Percentiles rank a stretch among this genome's conserved stretches.
phyloP scores from a whole-genome alignment of 2,329 filamentous ascomycete genomes.

The Cephalotrichum gorgonifer region DNA sequence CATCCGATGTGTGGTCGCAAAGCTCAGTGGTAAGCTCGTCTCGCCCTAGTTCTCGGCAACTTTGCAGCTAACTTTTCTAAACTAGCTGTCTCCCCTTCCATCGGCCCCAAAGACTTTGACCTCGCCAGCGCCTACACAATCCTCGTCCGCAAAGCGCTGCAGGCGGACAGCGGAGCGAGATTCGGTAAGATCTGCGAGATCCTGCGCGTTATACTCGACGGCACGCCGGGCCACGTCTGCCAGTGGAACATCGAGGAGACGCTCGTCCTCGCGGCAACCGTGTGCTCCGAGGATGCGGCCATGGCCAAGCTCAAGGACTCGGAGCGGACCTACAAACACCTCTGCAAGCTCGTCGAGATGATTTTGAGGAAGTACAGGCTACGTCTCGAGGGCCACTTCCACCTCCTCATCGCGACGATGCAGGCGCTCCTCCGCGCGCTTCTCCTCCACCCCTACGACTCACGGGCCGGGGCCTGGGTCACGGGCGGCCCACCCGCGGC shows the following conservation, averaged over 20 bases:
- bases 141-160: slow-evolving; percentile 14
- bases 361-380: slow-evolving; percentile 50
- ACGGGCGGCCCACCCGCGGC: slow-evolving; percentile 8
- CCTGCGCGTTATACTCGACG: slow-evolving; percentile 36
- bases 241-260: slow-evolving; percentile 50
- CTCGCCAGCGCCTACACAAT: slow-evolving; percentile 30
- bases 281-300: slow-evolving; percentile 23
- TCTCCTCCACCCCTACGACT: slow-evolving; percentile 25
- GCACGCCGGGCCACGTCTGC: slow-evolving; percentile 36
- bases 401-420: slow-evolving; percentile 42
- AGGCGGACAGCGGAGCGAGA: slow-evolving; percentile 11
- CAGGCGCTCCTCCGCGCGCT: slow-evolving; percentile 46
- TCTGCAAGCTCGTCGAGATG: slow-evolving; percentile 43
- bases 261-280: slow-evolving; percentile 24
- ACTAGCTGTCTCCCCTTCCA: background rate
- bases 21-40: slow-evolving; percentile 24
- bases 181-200: slow-evolving; percentile 29
- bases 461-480: slow-evolving; percentile 15
- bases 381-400: slow-evolving; percentile 52
- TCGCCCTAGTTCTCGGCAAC: no score
- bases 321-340: slow-evolving; percentile 28
- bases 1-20: slow-evolving; percentile 28
- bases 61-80: slow-evolving; percentile 8
- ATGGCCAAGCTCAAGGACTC: slow-evolving; percentile 17
- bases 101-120: slow-evolving; percentile 16